phyloP scores from a whole-genome alignment of 495 filamentous ascomycete genomes.

The Penicillium ochrochloron region DNA sequence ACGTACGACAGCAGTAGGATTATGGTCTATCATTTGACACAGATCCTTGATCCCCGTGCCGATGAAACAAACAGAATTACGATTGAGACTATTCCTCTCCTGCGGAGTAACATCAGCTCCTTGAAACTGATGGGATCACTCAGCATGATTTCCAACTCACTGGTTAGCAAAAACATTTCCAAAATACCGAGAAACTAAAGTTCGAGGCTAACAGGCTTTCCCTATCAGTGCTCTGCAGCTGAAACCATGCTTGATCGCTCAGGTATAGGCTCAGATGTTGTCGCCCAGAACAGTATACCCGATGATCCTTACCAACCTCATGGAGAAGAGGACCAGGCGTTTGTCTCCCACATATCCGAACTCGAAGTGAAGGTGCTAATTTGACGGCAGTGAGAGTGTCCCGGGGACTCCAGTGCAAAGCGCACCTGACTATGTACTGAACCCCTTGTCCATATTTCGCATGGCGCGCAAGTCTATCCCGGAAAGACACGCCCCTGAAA shows the following conservation, averaged over 20 bases:
- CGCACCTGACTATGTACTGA: slow-evolving; percentile 40
- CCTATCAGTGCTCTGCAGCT: slow-evolving; percentile 27
- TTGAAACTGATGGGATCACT: slow-evolving; percentile 33
- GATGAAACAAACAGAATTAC: slow-evolving; percentile 31
- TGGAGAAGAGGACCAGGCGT: slow-evolving; percentile 26
- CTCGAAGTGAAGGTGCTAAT: not conserved
- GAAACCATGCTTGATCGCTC: slow-evolving; percentile 38
- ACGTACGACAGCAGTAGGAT: slow-evolving; percentile 41
- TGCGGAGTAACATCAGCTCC: slow-evolving; percentile 35
- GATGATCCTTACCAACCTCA: slow-evolving; percentile 36
- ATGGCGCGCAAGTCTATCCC: slow-evolving; percentile 39
- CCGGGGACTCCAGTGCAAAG: slow-evolving; percentile 34
- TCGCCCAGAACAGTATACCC: slow-evolving; percentile 33
- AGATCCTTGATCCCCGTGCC: slow-evolving; percentile 33
- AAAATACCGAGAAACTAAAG: not conserved
- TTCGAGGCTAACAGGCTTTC: not conserved
- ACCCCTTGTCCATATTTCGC: slow-evolving; percentile 38
- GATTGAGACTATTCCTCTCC: slow-evolving; percentile 27
- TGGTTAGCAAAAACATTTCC: slow-evolving; percentile 14
- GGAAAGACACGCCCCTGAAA: slow-evolving; percentile 40
- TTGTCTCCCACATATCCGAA: not conserved
- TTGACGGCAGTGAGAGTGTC: slow-evolving; percentile 16
- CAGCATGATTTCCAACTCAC: slow-evolving; percentile 28
- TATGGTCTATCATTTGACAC: slow-evolving; percentile 41
- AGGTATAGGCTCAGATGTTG: slow-evolving; percentile 35